Conservation (phyloP, 2,329 filamentous ascomycete genomes). For the Curvularia hawaiiensis region DNA sequence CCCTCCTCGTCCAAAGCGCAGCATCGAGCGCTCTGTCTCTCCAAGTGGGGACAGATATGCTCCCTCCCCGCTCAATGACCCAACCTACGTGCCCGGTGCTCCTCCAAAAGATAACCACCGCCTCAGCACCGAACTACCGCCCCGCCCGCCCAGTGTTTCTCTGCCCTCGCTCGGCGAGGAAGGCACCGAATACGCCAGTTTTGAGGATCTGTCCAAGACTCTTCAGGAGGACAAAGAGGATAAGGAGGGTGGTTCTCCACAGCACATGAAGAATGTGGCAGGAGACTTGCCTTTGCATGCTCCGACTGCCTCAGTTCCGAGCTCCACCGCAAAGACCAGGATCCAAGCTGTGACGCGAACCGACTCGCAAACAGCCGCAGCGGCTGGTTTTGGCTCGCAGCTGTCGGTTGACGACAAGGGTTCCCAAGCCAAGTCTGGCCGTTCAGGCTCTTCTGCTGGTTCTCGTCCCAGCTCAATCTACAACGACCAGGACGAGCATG, state of each 20-base stretch:
- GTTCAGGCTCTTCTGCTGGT: conserved; percentile 43
- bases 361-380: conserved; percentile 83
- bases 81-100: conserved; percentile 55
- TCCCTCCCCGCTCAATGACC: conserved; percentile 83
- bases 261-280: conserved; percentile 78
- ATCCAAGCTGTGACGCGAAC: conserved; percentile 87
- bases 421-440: conserved; percentile 28
- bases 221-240: conserved; percentile 40
- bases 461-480: conserved; percentile 62
- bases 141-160: conserved; percentile 75
- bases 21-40: conserved; percentile 74
- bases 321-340: conserved; percentile 79
- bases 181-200: conserved; percentile 82
- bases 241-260: conserved; percentile 55
- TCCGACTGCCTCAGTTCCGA: conserved; percentile 83
- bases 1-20: conserved; percentile 76
- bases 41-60: conserved; percentile 80
- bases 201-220: conserved; percentile 51
- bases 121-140: conserved; percentile 50
- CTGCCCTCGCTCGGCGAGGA: conserved; percentile 89
- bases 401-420: conserved; percentile 43
- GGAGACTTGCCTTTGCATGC: conserved; percentile 86
- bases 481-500: conserved; percentile 71
- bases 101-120: conserved; percentile 41
- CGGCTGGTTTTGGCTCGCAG: conserved; percentile 79